phyloP scores from a whole-genome alignment of 352 stramenopile species.

The Aphanomyces stellatus region DNA sequence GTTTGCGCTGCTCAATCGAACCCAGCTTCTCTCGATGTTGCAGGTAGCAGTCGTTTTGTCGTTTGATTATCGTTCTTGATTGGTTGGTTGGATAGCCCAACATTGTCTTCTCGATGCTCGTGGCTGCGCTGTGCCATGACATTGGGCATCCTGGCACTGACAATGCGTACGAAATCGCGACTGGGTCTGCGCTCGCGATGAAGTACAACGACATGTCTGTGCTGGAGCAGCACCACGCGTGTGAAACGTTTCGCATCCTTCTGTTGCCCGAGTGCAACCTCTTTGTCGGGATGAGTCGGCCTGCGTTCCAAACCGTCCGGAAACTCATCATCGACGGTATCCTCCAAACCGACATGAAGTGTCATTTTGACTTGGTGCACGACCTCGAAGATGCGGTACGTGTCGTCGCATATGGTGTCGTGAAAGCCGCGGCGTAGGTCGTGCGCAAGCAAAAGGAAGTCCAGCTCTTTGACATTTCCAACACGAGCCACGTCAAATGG shows the following conservation, averaged over 20 bases:
- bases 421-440: slow-evolving; percentile 25
- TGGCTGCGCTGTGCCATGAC: slow-evolving; percentile 29
- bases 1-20: slow-evolving; percentile 38
- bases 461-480: slow-evolving; percentile 24
- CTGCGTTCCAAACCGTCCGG: slow-evolving; percentile 24
- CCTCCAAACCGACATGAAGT: slow-evolving; percentile 37
- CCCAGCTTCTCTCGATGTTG: slow-evolving; percentile 23
- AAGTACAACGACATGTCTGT: slow-evolving; percentile 34
- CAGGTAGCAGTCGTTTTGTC: slow-evolving; percentile 13
- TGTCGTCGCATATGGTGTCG: not conserved
- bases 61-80: slow-evolving; percentile 25
- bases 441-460: slow-evolving; percentile 22
- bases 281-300: slow-evolving; percentile 22
- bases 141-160: slow-evolving; percentile 32
- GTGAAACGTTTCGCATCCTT: slow-evolving; percentile 24
- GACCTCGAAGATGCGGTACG: slow-evolving; percentile 10
- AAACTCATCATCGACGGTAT: slow-evolving; percentile 34
- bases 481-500: slow-evolving; percentile 24
- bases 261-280: slow-evolving; percentile 26
- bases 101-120: slow-evolving; percentile 28
- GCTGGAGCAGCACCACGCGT: slow-evolving; percentile 35
- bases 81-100: slow-evolving; percentile 24
- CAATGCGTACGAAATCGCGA: slow-evolving; percentile 33
- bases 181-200: slow-evolving; percentile 23
- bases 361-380: slow-evolving; percentile 24